Conservation (phyloP, 1,139 yeast genomes). For the Debaryomyces coudertii region DNA sequence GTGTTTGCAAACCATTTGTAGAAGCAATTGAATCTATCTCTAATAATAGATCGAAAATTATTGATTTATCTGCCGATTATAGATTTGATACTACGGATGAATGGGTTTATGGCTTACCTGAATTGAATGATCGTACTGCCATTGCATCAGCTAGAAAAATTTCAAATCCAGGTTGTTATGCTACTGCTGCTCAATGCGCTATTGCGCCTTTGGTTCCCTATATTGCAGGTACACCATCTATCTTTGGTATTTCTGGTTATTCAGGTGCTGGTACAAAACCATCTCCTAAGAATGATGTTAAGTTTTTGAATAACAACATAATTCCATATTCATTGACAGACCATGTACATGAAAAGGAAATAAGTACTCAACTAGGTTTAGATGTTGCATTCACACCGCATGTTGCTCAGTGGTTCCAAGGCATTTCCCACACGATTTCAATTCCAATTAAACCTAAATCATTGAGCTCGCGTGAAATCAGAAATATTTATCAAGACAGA, state of each 20-base stretch:
- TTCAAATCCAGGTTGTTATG: conserved; percentile 98
- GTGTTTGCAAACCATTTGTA: conserved; percentile 96
- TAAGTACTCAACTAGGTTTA: conserved; percentile 75
- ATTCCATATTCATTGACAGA: conserved; percentile 96
- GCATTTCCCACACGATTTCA: conserved; percentile 88
- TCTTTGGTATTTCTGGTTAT: conserved; percentile 96
- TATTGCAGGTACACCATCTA: conserved; percentile 70
- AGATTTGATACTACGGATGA: conserved; percentile 85
- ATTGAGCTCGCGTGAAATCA: conserved; percentile 77
- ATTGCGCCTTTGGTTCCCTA: conserved; percentile 78
- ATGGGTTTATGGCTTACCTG: conserved; percentile 95
- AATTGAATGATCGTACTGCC: conserved; percentile 62
- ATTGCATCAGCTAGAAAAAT: conserved; percentile 81
- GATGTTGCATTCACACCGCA: conserved; percentile 93
- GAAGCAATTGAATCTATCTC: conserved; percentile 79
- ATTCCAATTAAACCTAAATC: conserved; percentile 78
- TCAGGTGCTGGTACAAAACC: conserved; percentile 99
- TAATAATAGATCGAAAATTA: conserved; percentile 68
- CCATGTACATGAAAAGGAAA: conserved; percentile 94
- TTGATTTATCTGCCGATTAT: conserved; percentile 94
- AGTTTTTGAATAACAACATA: conserved; percentile 73
- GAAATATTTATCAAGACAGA: conserved; percentile 84
- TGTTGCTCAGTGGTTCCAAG: conserved; percentile 99
- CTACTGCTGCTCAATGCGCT: conserved; percentile 95
- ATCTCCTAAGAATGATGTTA: conserved; percentile 88